Percentiles rank a stretch among this genome's conserved stretches.
Conservation (phyloP, 2,329 filamentous ascomycete genomes). For the Diaporthe longicolla region DNA sequence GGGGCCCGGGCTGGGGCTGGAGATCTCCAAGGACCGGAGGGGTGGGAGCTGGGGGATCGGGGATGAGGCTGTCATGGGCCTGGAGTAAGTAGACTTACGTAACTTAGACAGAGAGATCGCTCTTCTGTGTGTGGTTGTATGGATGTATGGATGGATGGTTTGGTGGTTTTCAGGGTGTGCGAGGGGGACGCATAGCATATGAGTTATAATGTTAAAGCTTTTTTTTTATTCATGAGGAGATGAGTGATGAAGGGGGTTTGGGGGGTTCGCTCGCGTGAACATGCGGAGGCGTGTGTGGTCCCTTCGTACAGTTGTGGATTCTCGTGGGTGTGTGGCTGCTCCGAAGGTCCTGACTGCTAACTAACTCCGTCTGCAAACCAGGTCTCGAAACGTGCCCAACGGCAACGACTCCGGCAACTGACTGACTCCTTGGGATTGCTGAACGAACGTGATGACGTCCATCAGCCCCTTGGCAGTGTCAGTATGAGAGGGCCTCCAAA, state of each 20-base stretch:
- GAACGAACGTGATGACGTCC: conserved; percentile 26
- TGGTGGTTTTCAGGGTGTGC: not conserved
- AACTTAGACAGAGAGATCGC: not conserved
- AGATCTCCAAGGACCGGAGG: conserved; percentile 62
- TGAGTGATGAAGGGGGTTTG: not conserved
- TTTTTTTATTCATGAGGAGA: not conserved
- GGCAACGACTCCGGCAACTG: conserved; percentile 7
- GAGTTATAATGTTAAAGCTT: not conserved
- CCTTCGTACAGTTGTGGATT: too few relatives aligned
- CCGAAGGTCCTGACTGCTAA: too few relatives aligned
- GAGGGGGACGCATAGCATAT: not conserved
- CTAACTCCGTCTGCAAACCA: too few relatives aligned
- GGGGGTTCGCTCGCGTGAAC: too few relatives aligned
- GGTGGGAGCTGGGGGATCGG: conserved; percentile 82
- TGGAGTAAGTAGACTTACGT: conserved; percentile 68
- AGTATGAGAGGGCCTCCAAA: conserved; percentile 40
- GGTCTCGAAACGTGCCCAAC: too few relatives aligned
- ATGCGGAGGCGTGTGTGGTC: too few relatives aligned
- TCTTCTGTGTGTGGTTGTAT: too few relatives aligned
- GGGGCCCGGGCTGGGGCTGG: conserved; percentile 62
- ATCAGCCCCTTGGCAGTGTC: conserved; percentile 33
- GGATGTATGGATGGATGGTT: not conserved
- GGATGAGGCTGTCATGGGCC: conserved; percentile 86
- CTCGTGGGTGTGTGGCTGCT: too few relatives aligned
- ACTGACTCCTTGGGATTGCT: conserved; percentile 12